Conservation (phyloP, 2,329 filamentous ascomycete genomes). For the Cercospora nicotianae region DNA sequence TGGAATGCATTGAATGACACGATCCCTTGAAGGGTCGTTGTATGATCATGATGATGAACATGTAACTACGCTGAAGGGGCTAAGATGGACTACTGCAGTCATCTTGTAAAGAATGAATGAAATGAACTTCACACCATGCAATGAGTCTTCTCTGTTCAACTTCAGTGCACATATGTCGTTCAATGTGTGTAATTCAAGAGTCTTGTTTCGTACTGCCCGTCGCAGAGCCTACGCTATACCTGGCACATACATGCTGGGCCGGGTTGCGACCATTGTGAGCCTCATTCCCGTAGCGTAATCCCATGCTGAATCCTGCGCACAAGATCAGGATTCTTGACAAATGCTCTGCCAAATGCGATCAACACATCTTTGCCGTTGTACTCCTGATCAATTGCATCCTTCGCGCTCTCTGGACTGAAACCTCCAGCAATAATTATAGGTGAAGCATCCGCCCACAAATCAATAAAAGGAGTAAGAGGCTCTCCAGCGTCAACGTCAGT, state of each 20-base stretch:
- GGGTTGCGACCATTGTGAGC: background rate
- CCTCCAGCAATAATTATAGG: slow-evolving; percentile 54
- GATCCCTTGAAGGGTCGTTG: background rate
- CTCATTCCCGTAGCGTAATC: background rate
- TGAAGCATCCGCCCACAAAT: slow-evolving; percentile 44
- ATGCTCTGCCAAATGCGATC: slow-evolving; percentile 52
- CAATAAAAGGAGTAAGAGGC: slow-evolving; percentile 35
- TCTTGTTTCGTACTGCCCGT: background rate
- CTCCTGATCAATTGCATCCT: slow-evolving; percentile 31
- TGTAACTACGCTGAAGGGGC: background rate
- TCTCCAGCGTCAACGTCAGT: slow-evolving; percentile 43
- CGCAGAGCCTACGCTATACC: background rate
- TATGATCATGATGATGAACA: slow-evolving; percentile 7
- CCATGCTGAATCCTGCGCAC: slow-evolving; percentile 26
- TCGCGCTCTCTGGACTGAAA: slow-evolving; percentile 44
- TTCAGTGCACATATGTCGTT: background rate
- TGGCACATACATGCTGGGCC: background rate
- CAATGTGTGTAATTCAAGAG: background rate
- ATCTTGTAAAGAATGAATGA: background rate
- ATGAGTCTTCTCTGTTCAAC: background rate
- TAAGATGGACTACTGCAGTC: slow-evolving; percentile 11
- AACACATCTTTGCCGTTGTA: slow-evolving; percentile 46
- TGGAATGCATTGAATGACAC: background rate
- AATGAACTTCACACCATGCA: background rate
- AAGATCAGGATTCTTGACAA: slow-evolving; percentile 53